phyloP scores from a whole-genome alignment of 257 asterid genomes.

The Jaltomata sinuosa region DNA sequence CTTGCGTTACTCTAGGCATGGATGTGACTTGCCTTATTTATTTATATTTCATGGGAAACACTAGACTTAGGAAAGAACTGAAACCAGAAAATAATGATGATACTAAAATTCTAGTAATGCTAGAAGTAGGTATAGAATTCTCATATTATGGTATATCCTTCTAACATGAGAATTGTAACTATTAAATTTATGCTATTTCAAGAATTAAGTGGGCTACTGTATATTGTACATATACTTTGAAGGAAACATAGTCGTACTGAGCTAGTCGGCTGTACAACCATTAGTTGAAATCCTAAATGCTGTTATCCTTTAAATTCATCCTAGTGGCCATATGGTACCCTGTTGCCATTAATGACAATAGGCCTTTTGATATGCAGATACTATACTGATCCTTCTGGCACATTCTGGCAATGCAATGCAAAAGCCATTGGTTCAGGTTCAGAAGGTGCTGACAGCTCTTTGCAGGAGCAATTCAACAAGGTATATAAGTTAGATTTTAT shows the following conservation, averaged over 20 bases:
- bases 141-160: background rate
- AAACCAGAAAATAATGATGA: background rate
- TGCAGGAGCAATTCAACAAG: constrained; percentile 92
- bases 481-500: constrained; percentile 14
- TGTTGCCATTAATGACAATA: background rate
- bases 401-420: constrained; percentile 96
- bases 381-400: constrained; percentile 87
- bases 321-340: background rate
- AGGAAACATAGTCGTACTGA: background rate
- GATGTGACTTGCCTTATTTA: background rate
- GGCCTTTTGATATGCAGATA: constrained; percentile 33
- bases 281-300: background rate
- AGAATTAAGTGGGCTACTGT: background rate
- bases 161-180: background rate
- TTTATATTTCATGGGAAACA: background rate
- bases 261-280: background rate
- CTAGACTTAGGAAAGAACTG: background rate
- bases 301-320: background rate
- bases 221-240: background rate
- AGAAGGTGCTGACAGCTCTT: constrained; percentile 97
- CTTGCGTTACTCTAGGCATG: background rate
- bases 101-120: background rate
- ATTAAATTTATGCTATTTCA: background rate
- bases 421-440: constrained; percentile 98
- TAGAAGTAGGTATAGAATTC: background rate